Evolutionary conservation across 139 green algal genomes (phyloP), one percentile per base, ranked within the genome.

Genomic region (Chlorella sp.): DNA sequence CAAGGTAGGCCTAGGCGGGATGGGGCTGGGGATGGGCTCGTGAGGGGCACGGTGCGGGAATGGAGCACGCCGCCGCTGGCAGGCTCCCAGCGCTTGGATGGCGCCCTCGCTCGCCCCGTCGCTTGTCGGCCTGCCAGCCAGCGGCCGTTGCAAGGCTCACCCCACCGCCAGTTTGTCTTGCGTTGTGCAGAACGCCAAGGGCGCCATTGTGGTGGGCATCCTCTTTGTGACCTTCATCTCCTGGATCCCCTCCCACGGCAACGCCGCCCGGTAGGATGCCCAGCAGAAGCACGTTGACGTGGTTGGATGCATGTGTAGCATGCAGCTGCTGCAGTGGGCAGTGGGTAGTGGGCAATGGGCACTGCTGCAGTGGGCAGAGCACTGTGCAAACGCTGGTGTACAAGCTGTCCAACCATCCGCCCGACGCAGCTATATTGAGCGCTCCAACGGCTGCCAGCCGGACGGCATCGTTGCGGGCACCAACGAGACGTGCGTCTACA

Each of bases 191-290:
- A 90, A 83, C 48, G 85, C 93, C 72, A 92, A 90, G 85, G 95
- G 89, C 20, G 86, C 92, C 51, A 90, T 96, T 84, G 92, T 96
- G 34, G 81, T 90, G 5, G 94, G 94, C 69, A 94, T 98, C 73
- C 54, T 81, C 0, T 96, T 97, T 76, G 90, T 94, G 7, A 98
- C 95, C 36, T 90, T 96, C 87, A 94, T 98, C 44, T 90, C 85
- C 38, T 98, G 95, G 93, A 94, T 95, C 76, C 91, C 91, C 44
- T 56, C 65, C 36, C 24, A 58, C 16, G 85, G 81, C 73, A 88
- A 91, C 69, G 17, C 81, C 0, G 88, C 81, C 0, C 87, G 90
- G 51, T 60, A 24, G n/a, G n/a, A n/a, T n/a, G n/a, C n/a, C n/a
- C n/a, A 60, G 51, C 51, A 11, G 46, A 8, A 54, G 46, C 46